These are phyloP conservation scores for Boechera retrofracta DNA, from an alignment of 345 rosid genomes.

Conservation along the genomic window DNA sequence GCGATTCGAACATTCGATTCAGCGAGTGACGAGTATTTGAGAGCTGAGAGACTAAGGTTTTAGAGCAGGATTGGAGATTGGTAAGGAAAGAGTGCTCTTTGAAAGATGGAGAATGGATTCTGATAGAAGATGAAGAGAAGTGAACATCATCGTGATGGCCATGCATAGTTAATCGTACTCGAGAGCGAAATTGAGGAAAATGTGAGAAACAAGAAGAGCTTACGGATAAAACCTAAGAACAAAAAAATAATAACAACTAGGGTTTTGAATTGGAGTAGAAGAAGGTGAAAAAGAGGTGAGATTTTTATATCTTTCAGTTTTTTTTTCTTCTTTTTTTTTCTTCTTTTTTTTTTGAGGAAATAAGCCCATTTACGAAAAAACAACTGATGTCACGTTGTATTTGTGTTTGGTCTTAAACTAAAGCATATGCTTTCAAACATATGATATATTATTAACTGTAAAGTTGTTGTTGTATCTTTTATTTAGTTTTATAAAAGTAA, in stretches of 20 bases:
- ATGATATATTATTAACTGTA: no score
- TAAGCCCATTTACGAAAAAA: not conserved
- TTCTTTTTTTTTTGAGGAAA: not conserved
- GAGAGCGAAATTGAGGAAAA: constrained; percentile 6
- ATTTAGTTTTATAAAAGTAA: no score
- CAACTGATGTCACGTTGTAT: not conserved
- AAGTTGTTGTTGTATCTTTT: no score
- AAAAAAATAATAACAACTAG: not conserved
- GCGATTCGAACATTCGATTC: constrained; percentile 22
- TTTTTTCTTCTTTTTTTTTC: no score
- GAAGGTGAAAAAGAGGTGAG: not conserved
- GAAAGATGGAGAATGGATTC: constrained; percentile 13
- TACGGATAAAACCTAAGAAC: not conserved
- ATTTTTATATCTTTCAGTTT: not conserved
- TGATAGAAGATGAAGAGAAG: constrained; percentile 39
- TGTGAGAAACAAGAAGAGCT: constrained; percentile 12
- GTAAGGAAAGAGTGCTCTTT: constrained; percentile 28
- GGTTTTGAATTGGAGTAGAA: constrained; percentile 15
- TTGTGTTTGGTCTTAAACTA: not conserved
- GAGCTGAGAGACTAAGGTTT: constrained; percentile 37
- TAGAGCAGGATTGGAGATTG: constrained; percentile 48
- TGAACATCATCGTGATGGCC: constrained; percentile 14
- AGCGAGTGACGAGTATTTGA: constrained; percentile 37
- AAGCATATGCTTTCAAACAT: not conserved
- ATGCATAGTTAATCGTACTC: constrained; percentile 35